Base-by-base conservation (phyloP, 331 rosid species). In the Quercus tomentella region DNA sequence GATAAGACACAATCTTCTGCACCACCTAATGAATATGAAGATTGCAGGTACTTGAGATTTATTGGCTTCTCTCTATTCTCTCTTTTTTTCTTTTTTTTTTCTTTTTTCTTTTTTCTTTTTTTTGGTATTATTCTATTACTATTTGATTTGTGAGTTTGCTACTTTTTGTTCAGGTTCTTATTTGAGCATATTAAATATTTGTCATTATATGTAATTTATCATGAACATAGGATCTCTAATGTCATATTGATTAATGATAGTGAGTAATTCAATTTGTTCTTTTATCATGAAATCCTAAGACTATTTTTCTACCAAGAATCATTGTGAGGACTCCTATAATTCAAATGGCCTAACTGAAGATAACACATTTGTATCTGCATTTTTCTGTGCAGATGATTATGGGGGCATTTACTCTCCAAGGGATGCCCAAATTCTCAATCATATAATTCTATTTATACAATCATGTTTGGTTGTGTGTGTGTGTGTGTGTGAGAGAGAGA, bases 21-120 rank as follows among this genome's bases (percentile, higher is more conserved):
- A 3, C 35, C 84, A 1, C 84, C 85, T 8, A 2, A 31, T 4
- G 82, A 77, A 37, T 68, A 21, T 66, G 82, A 61, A 75, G 79
- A 30, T 37, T 57, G 74, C 54, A 83, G 94, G 94, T 90, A 84
- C 35, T 28, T 70, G 41, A 41, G 22, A 58, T 28, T 76, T 37
- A 30, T 10, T 49, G 20, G 28, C 18, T 31, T 26, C 67, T 65
- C 43, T 26, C 56, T 35, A 56, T 28, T 54, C 30, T 54, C 71
- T 56, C 7, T 52, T 11, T 4, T 6, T 0, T 35, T 6, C 0
- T 35, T 6, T 1, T 2, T 2, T 2, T 2, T 37, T 8, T 41
- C 1, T 2, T 6, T 1, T 1, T 35, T 35, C 6, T 0, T 6
- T 8, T 2, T 7, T 37, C 6, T 1, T 6, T 35, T 41, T 37